Evolutionary conservation across 2,329 filamentous ascomycete species (phyloP), one percentile per base, ranked within the genome.

Genomic region (Monascus ruber): DNA sequence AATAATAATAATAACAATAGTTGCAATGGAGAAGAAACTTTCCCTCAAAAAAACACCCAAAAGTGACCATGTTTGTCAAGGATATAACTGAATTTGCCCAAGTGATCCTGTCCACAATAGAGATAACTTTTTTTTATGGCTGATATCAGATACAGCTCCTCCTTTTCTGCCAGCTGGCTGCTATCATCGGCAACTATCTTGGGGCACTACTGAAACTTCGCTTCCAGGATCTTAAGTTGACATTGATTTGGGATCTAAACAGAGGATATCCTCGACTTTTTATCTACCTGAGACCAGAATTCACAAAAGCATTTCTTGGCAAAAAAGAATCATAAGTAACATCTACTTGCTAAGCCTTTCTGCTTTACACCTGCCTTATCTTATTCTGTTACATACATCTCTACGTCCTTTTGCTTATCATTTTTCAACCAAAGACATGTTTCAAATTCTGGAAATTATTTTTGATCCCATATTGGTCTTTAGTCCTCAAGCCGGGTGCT

Each of bases 51-150:
- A n/a, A n/a, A 31, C 29, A 33, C 11, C 40, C 53, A 11, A 44
- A 45, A 2, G 39, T 44, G 33, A 47, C 52, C 8, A 50, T 51
- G 29, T 36, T 41, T 41, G 33, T 54, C 4, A 34, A 49, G 33
- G 47, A 48, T 37, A 28, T 54, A 4, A 38, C 43, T 5, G 39
- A 42, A 26, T 39, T 46, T 2, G 38, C 42, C n/a, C 38, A 51
- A 26, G 47, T 43, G 9, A 39, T 42, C 6, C 29, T 48, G 1
- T 37, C 32, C 6, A 51, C 33, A 8, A 46, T 32, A 7, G 35
- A 46, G 40, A 51, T 45, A 33, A 37, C 42, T 32, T 47, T 51
- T 38, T 36, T 35, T 25, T 41, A 44, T 26, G 33, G 47, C n/a
- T 38, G 41, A 10, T 32, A 47, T 24, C 36, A 35, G 11, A 49